A percentile compares a stretch with the other conserved stretches of the same genome.
phyloP scores from a whole-genome alignment of 768 basidiomycete genomes.

The Tylopilus vinaceipallidus region DNA sequence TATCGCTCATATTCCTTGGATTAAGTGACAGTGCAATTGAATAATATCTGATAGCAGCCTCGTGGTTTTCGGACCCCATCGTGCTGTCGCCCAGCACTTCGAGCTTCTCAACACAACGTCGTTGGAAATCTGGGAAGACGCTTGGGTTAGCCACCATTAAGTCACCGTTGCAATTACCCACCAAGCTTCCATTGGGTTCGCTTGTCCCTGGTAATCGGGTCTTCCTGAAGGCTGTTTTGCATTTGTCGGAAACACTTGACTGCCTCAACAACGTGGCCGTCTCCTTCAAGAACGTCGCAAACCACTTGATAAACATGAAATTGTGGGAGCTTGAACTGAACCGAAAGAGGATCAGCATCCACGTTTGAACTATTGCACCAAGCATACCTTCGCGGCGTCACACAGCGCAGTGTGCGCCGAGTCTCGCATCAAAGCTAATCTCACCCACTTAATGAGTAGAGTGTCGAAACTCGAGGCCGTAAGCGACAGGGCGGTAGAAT shows the following conservation, averaged over 20 bases:
- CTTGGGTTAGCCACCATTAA: not conserved
- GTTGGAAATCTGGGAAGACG: not conserved
- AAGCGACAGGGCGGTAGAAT: not conserved
- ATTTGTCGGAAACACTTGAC: not conserved
- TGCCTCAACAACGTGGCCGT: not conserved
- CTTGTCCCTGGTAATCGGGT: not conserved
- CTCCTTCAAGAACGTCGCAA: not conserved
- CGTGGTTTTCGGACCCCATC: not conserved
- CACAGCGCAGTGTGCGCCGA: not conserved
- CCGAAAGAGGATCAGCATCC: not conserved
- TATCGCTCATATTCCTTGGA: not conserved
- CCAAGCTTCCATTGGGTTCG: not conserved
- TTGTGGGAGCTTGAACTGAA: constrained; percentile 4
- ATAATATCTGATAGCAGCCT: not conserved
- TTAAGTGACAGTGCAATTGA: not conserved
- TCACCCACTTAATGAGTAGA: not conserved
- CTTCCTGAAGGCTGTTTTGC: not conserved
- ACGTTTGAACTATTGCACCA: not conserved
- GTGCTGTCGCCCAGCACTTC: not conserved
- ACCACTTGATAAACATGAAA: not conserved
- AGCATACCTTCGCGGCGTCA: not conserved
- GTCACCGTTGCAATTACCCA: not conserved
- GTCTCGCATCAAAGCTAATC: too few relatives aligned
- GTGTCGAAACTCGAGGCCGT: not conserved
- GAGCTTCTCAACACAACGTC: not conserved